Evolutionary conservation across 805 yeast species (phyloP).

Genomic region (Kurtzmaniella fragi): DNA sequence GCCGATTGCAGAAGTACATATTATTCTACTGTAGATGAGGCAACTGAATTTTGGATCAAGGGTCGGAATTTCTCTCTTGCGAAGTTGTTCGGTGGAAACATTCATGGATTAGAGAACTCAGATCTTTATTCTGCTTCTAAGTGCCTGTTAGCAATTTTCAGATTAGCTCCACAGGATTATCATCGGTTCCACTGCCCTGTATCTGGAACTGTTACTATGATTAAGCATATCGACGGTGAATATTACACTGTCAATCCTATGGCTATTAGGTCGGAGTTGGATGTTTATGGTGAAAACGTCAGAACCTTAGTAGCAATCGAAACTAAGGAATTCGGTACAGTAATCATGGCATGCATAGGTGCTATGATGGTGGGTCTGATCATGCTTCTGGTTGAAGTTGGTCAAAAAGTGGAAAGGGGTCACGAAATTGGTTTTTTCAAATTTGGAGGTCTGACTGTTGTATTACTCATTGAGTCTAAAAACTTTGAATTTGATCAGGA

Average conservation of each 20-base stretch:
- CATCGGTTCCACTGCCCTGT: slow-evolving; percentile 92
- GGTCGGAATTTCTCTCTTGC: slow-evolving; percentile 69
- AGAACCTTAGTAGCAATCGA: slow-evolving; percentile 74
- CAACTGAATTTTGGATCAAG: slow-evolving; percentile 84
- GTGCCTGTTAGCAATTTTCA: slow-evolving; percentile 70
- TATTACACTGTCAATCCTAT: slow-evolving; percentile 96
- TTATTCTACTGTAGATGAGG: slow-evolving; percentile 52
- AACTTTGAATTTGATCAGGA: slow-evolving; percentile 67
- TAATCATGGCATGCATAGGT: slow-evolving; percentile 79
- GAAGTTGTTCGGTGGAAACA: slow-evolving; percentile 50
- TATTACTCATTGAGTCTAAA: slow-evolving; percentile 55
- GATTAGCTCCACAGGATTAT: slow-evolving; percentile 96
- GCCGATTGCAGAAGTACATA: slow-evolving; percentile 86
- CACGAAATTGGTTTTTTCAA: slow-evolving; percentile 92
- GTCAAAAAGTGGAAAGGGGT: slow-evolving; percentile 56
- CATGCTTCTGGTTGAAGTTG: slow-evolving; percentile 60
- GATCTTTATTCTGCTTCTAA: slow-evolving; percentile 28
- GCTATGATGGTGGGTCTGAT: slow-evolving; percentile 99
- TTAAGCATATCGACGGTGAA: slow-evolving; percentile 74
- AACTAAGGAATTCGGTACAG: slow-evolving; percentile 71
- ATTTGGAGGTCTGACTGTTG: slow-evolving; percentile 90
- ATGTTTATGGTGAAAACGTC: slow-evolving; percentile 90
- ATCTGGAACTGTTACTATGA: slow-evolving; percentile 62
- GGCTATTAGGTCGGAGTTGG: slow-evolving; percentile 86
- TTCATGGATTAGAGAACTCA: slow-evolving; percentile 37